phyloP scores from a whole-genome alignment of 208 protist species.

The Wallacemonas sp. region DNA sequence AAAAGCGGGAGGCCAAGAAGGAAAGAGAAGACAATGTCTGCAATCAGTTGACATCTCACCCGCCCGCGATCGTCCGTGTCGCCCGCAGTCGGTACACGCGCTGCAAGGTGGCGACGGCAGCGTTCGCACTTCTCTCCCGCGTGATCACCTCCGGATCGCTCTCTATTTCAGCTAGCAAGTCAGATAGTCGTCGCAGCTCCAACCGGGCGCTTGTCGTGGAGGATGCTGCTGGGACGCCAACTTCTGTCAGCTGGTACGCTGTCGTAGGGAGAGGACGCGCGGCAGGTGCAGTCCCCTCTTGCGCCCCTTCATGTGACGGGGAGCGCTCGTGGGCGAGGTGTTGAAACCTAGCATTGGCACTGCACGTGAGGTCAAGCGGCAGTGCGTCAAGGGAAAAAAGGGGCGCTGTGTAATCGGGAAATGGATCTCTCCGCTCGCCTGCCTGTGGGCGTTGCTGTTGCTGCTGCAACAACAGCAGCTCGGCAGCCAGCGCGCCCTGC shows the following conservation, averaged over 20 bases:
- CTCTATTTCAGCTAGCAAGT: slow-evolving; percentile 8
- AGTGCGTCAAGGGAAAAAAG: slow-evolving; percentile 15
- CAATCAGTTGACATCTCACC: not conserved
- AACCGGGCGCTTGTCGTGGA: slow-evolving; percentile 68
- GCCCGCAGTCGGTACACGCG: slow-evolving; percentile 28
- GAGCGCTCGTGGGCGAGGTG: not conserved
- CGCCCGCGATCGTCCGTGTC: not conserved
- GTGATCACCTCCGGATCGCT: not conserved
- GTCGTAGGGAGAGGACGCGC: slow-evolving; percentile 6
- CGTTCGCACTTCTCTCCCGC: slow-evolving; percentile 13
- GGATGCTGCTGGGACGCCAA: slow-evolving; percentile 37
- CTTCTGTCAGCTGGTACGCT: slow-evolving; percentile 42
- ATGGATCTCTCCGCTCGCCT: too few relatives aligned
- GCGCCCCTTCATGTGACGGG: not conserved
- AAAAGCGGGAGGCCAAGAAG: slow-evolving; percentile 8
- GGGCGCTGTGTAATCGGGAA: too few relatives aligned
- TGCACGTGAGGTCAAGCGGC: slow-evolving; percentile 18
- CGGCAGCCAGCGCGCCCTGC: slow-evolving; percentile 56
- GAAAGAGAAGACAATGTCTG: slow-evolving; percentile 2
- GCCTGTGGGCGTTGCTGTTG: too few relatives aligned
- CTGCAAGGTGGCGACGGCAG: slow-evolving; percentile 15
- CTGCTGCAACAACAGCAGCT: slow-evolving; percentile 41
- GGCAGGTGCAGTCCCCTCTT: too few relatives aligned
- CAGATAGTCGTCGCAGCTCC: slow-evolving; percentile 42
- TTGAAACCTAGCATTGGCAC: not conserved